These are phyloP conservation scores for Tirmania nivea DNA, from an alignment of 495 filamentous ascomycete genomes.

Conservation along the genomic window DNA sequence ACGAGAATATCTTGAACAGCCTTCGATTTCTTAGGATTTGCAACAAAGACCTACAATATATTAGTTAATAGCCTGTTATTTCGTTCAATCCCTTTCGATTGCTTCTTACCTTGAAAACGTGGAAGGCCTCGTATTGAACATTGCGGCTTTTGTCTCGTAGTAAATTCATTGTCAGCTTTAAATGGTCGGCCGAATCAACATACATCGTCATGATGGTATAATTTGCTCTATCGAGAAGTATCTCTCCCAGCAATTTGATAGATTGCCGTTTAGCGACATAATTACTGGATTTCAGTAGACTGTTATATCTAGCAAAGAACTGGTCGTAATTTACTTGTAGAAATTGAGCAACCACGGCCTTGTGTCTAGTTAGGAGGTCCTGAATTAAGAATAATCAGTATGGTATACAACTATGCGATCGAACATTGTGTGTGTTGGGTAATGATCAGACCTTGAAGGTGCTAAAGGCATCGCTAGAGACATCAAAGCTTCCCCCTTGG, in stretches of 20 bases:
- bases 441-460: slow-evolving; percentile 58
- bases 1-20: slow-evolving; percentile 86
- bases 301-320: slow-evolving; percentile 84
- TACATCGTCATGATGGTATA: slow-evolving; percentile 97
- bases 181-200: slow-evolving; percentile 79
- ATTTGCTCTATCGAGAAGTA: slow-evolving; percentile 82
- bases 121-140: slow-evolving; percentile 98
- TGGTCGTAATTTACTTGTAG: slow-evolving; percentile 38
- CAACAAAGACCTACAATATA: slow-evolving; percentile 60
- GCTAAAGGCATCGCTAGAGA: slow-evolving; percentile 90
- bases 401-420: not conserved
- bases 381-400: slow-evolving; percentile 17
- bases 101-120: slow-evolving; percentile 71
- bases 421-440: not conserved
- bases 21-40: slow-evolving; percentile 85
- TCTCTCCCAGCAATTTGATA: slow-evolving; percentile 89
- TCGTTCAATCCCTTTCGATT: not conserved
- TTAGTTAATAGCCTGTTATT: slow-evolving; percentile 11
- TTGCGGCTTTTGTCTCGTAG: slow-evolving; percentile 87
- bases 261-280: slow-evolving; percentile 98
- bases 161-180: slow-evolving; percentile 96
- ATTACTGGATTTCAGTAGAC: slow-evolving; percentile 66
- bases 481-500: slow-evolving; percentile 81
- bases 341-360: slow-evolving; percentile 65
- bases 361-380: slow-evolving; percentile 91